Evolutionary conservation across 768 basidiomycete genomes (phyloP), one percentile per base, ranked within the genome.

Genomic region (Naganishia friedmannii): DNA sequence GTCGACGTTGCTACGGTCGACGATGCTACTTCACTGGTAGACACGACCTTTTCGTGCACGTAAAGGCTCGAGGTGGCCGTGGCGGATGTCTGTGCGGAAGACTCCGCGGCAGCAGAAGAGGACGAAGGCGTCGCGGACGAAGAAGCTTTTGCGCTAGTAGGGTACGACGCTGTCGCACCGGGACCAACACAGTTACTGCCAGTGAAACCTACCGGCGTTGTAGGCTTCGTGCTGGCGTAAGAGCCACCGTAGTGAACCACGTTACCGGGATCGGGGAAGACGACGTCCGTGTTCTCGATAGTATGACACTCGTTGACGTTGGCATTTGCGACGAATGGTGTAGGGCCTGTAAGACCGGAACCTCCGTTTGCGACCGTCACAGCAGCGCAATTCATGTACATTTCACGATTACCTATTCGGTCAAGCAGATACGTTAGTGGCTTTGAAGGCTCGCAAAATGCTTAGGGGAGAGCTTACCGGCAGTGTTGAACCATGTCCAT

Each of bases 401-500:
- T 67, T 46, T 72, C 71, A 45, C 71, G 57, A 31, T 72, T 72
- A 13, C 70, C 70, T 63, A n/a, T 26, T 26, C 0, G 15, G 3
- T 21, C 26, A 34, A 19, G 28, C 39, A 48, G 13, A 58, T 17
- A 9, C 9, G 13, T 3, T 34, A 31, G 32, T 54, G 2, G 56
- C 34, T 28, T 23, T 8, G 4, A 6, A 9, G 7, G 6, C 28
- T 31, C 32, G 19, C 13, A 12, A 23, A 32, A 55, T 54, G 29
- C 31, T 17, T 21, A 32, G 2, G 53, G 12, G 21, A 23, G 53
- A 56, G 48, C 55, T 82, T 81, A 19, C 81, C 81, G 55, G 74
- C 66, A 51, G 70, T 57, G 75, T 83, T 83, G 74, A 80, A 79
- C 83, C 83, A 83, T 34, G 74, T 74, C 83, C 83, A 83, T 13